Percentiles rank a stretch among this genome's conserved stretches.
phyloP scores from a whole-genome alignment of 345 rosid genomes.

The Litchi chinensis region DNA sequence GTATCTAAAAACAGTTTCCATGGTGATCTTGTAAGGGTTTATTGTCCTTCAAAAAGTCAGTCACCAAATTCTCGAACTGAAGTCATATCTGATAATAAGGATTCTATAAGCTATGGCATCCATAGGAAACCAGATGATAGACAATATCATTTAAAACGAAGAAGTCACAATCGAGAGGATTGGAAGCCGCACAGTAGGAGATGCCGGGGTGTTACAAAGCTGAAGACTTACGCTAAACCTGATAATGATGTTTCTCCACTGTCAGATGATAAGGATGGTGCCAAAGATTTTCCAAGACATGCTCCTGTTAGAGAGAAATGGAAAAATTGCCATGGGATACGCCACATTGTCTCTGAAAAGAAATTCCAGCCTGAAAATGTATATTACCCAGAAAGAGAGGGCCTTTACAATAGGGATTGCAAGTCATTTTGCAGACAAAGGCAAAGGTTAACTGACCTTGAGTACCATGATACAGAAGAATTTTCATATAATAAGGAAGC shows the following conservation, averaged over 20 bases:
- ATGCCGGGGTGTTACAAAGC: conserved; percentile 25
- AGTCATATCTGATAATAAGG: conserved; percentile 28
- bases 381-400: conserved; percentile 30
- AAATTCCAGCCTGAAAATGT: conserved; percentile 13
- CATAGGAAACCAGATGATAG: conserved; percentile 26
- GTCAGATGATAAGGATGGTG: conserved; percentile 25
- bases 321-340: conserved; percentile 21
- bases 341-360: conserved; percentile 3
- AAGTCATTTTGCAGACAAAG: conserved; percentile 34
- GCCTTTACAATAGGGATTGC: conserved; percentile 27
- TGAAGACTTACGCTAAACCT: conserved; percentile 18
- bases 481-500: conserved; percentile 28
- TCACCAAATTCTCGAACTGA: conserved; percentile 26
- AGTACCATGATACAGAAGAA: conserved; percentile 25
- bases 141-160: conserved; percentile 22
- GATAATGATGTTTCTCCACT: conserved; percentile 28
- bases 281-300: conserved; percentile 19
- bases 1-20: conserved; percentile 34
- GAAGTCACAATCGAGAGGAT: conserved; percentile 24
- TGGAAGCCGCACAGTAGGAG: conserved; percentile 29
- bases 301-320: conserved; percentile 24
- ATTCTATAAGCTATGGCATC: conserved; percentile 23
- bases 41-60: conserved; percentile 29
- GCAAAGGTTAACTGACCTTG: conserved; percentile 28
- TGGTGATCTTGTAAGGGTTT: conserved; percentile 30